These are phyloP conservation scores for Diplodia sapinea DNA, from an alignment of 2,329 filamentous ascomycete species.

Conservation along the genomic window DNA sequence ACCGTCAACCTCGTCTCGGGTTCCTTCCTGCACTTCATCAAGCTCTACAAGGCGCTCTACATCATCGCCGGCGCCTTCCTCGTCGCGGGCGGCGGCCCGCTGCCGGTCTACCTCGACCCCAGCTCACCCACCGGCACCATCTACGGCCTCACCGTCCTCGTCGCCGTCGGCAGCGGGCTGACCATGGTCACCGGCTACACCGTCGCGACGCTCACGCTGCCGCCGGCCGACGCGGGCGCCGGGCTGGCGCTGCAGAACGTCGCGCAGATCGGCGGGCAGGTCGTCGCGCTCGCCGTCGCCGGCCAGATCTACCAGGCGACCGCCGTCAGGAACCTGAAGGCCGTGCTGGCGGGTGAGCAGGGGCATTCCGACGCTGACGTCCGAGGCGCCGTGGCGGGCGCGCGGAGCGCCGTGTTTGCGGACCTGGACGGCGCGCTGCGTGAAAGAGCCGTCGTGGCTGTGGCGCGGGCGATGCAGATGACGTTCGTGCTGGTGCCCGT, in stretches of 20 bases:
- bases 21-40: constrained; percentile 11
- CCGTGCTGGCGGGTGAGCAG: background rate
- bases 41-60: constrained; percentile 8
- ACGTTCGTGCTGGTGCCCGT: background rate
- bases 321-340: constrained; percentile 25
- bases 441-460: background rate
- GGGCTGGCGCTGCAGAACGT: constrained; percentile 32
- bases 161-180: constrained; percentile 36
- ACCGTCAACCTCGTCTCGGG: background rate
- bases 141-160: constrained; percentile 38
- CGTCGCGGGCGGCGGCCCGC: background rate
- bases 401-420: background rate
- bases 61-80: constrained; percentile 22
- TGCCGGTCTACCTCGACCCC: constrained; percentile 8
- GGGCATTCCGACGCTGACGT: background rate
- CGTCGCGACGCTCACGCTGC: constrained; percentile 28
- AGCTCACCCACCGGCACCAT: constrained; percentile 20
- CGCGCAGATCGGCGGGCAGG: constrained; percentile 31
- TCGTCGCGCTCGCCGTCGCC: constrained; percentile 31
- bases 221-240: constrained; percentile 19
- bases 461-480: background rate
- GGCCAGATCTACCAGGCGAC: constrained; percentile 32
- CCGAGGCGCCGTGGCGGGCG: background rate
- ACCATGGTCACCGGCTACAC: background rate
- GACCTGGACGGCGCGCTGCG: background rate